Evolutionary conservation across 1,284 basidiomycete genomes (phyloP).

Genomic region (Jaminaea rosea): DNA sequence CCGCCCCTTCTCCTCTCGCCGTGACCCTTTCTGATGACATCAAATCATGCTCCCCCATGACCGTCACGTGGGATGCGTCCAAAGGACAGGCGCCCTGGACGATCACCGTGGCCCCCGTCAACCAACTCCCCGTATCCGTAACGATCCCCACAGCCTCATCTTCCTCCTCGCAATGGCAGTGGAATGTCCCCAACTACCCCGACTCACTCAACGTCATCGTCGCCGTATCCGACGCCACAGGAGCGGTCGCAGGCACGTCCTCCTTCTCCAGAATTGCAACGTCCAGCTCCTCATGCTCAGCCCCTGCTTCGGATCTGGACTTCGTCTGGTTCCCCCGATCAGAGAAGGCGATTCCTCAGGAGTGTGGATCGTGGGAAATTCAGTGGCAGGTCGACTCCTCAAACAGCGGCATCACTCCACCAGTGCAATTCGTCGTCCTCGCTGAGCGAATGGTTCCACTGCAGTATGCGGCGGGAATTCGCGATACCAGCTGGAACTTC

Average conservation of each 20-base stretch:
- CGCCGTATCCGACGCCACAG: not conserved
- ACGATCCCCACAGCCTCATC: not conserved
- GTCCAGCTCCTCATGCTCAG: not conserved
- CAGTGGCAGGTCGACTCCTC: not conserved
- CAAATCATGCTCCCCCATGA: not conserved
- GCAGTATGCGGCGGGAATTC: not conserved
- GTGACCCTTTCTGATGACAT: no score
- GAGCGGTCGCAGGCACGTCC: not conserved
- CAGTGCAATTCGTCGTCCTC: not conserved
- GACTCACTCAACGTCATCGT: not conserved
- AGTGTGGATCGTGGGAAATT: not conserved
- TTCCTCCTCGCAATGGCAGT: not conserved
- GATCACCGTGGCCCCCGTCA: not conserved
- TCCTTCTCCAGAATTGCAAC: not conserved
- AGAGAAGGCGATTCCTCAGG: not conserved
- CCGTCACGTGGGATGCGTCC: not conserved
- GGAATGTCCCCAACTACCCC: not conserved
- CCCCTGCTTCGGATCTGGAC: not conserved
- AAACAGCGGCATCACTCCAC: not conserved
- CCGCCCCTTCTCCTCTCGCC: no score
- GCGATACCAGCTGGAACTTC: not conserved
- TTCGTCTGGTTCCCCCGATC: not conserved
- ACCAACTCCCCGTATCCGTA: not conserved
- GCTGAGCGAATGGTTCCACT: not conserved
- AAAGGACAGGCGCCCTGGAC: not conserved